Evolutionary conservation across 495 filamentous ascomycete species (phyloP).

Genomic region (Penicillium soppii): DNA sequence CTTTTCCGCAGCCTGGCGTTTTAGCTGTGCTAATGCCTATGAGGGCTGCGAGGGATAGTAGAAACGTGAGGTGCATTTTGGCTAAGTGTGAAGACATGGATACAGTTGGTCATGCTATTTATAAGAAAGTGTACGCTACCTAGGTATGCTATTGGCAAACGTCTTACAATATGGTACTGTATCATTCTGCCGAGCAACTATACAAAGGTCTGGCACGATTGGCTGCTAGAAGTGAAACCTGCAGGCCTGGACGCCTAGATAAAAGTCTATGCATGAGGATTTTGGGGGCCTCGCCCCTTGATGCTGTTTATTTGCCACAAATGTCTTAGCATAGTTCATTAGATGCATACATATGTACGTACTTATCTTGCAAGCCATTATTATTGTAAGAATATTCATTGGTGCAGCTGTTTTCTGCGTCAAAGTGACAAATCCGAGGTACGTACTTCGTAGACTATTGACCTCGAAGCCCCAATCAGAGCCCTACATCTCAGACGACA

Average conservation of each 20-base stretch:
- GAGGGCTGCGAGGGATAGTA: conserved; percentile 7
- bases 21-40: neutral
- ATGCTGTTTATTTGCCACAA: neutral
- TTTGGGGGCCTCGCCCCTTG: neutral
- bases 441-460: no score
- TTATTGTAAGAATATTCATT: no score
- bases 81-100: no score
- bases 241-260: neutral
- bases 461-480: no score
- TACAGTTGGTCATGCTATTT: neutral
- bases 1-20: conserved; percentile 14
- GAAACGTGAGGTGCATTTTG: conserved; percentile 3
- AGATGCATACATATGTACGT: neutral
- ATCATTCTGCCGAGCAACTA: neutral
- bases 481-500: no score
- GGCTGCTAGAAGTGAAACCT: neutral
- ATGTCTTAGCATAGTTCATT: no score
- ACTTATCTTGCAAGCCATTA: no score
- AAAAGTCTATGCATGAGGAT: neutral
- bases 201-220: neutral
- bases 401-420: no score
- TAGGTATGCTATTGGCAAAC: neutral
- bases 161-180: neutral
- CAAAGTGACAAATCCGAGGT: no score
- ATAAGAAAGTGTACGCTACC: neutral